Percentiles rank a stretch among this genome's conserved stretches.
Evolutionary conservation across 768 basidiomycete species (phyloP).

Genomic region (Leucosporidium yakuticum): DNA sequence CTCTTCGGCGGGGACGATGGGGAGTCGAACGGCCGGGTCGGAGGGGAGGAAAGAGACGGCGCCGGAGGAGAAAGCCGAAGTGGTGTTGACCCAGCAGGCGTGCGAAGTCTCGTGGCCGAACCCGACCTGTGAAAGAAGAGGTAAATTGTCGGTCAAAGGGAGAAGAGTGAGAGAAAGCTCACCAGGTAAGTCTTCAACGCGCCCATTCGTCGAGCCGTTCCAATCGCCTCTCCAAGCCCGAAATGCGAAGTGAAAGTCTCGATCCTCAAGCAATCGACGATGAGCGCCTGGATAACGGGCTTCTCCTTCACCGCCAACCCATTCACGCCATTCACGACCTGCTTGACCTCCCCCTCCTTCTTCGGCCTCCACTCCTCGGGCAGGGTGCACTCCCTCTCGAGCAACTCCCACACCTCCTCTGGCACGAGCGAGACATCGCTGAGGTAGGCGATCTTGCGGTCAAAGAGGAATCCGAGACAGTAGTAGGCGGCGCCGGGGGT

Average conservation of each 20-base stretch:
- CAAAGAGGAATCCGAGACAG: slow-evolving; percentile 44
- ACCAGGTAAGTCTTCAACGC: slow-evolving; percentile 63
- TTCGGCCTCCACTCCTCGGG: not conserved
- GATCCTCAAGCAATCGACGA: slow-evolving; percentile 71
- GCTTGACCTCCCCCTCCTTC: not conserved
- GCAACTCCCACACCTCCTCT: slow-evolving; percentile 55
- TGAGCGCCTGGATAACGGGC: slow-evolving; percentile 35
- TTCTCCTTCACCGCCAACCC: not conserved
- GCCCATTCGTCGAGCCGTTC: slow-evolving; percentile 54
- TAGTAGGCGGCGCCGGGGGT: slow-evolving; percentile 31
- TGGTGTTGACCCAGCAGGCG: slow-evolving; percentile 15
- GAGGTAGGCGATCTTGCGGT: slow-evolving; percentile 65
- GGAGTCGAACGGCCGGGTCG: not conserved
- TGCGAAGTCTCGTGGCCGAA: slow-evolving; percentile 34
- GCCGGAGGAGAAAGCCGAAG: slow-evolving; percentile 7
- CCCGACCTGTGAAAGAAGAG: slow-evolving; percentile 14
- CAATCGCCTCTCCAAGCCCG: slow-evolving; percentile 61
- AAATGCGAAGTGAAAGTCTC: slow-evolving; percentile 69
- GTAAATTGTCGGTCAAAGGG: not conserved
- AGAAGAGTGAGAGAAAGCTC: slow-evolving; percentile 52
- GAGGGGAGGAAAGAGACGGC: not conserved
- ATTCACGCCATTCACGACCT: not conserved
- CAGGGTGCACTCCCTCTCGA: not conserved
- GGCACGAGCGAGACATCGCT: slow-evolving; percentile 80
- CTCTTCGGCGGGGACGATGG: not conserved